Percentiles rank a stretch among this genome's conserved stretches.
These are phyloP conservation scores for Metschnikowia shivogae DNA, from an alignment of 805 yeast genomes.

Conservation along the genomic window DNA sequence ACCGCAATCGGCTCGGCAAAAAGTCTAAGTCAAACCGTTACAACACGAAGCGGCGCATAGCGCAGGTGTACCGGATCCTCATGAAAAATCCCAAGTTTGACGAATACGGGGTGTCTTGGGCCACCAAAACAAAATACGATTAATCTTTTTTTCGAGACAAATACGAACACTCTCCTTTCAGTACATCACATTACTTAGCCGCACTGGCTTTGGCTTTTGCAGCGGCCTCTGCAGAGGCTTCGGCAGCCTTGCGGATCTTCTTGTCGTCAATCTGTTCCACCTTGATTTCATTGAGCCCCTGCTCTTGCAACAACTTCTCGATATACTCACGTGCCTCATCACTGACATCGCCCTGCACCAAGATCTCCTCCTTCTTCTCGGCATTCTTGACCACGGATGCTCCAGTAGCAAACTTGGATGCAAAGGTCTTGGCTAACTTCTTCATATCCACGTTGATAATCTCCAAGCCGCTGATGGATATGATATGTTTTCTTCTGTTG, in stretches of 20 bases:
- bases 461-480: constrained; percentile 83
- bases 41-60: constrained; percentile 20
- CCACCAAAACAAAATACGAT: constrained; percentile 16
- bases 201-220: constrained; percentile 1
- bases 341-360: constrained; percentile 92
- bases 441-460: constrained; percentile 86
- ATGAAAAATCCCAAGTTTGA: constrained; percentile 15
- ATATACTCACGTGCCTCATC: constrained; percentile 84
- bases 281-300: constrained; percentile 78
- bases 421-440: constrained; percentile 86
- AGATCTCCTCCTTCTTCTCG: constrained; percentile 88
- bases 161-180: background rate
- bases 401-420: constrained; percentile 94
- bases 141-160: background rate
- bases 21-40: constrained; percentile 18
- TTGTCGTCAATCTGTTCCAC: constrained; percentile 86
- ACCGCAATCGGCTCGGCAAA: constrained; percentile 18
- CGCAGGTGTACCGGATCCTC: constrained; percentile 18
- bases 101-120: constrained; percentile 19
- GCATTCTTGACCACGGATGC: constrained; percentile 86
- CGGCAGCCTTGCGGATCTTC: constrained; percentile 51
- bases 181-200: background rate
- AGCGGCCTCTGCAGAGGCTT: constrained; percentile 16
- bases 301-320: constrained; percentile 65
- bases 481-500: constrained; percentile 81